A percentile compares a stretch with the other conserved stretches of the same genome.
These are phyloP conservation scores for Crithidia fasciculata DNA, from an alignment of 208 protist genomes.

Conservation along the genomic window DNA sequence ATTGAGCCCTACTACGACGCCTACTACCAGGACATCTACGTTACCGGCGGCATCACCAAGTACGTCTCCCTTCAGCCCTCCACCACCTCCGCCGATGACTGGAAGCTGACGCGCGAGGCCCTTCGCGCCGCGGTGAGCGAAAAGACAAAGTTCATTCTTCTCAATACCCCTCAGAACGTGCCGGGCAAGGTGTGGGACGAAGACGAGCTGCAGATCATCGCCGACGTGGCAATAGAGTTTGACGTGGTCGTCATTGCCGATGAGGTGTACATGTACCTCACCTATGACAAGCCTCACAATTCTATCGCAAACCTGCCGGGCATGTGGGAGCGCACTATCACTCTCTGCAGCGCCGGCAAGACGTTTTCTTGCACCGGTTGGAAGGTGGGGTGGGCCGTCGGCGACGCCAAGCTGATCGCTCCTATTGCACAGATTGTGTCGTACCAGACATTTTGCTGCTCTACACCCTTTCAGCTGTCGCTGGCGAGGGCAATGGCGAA, in stretches of 20 bases:
- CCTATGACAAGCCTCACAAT: constrained; percentile 65
- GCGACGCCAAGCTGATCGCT: constrained; percentile 38
- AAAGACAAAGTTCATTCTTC: constrained; percentile 83
- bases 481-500: constrained; percentile 69
- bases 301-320: constrained; percentile 77
- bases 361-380: constrained; percentile 94
- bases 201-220: constrained; percentile 77
- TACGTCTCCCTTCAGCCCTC: constrained; percentile 78
- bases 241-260: constrained; percentile 75
- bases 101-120: constrained; percentile 59
- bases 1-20: constrained; percentile 95
- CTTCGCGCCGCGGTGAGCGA: constrained; percentile 66
- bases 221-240: constrained; percentile 69
- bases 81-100: constrained; percentile 44
- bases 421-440: constrained; percentile 60
- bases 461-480: constrained; percentile 89
- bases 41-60: constrained; percentile 71
- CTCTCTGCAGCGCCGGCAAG: constrained; percentile 91
- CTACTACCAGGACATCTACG: constrained; percentile 71
- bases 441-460: constrained; percentile 87
- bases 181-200: constrained; percentile 72
- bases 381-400: constrained; percentile 92
- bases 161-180: constrained; percentile 96
- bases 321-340: constrained; percentile 93
- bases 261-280: constrained; percentile 93